Base-by-base conservation (phyloP, 1,139 yeast genomes). In the Blastobotrys ciferrii region DNA sequence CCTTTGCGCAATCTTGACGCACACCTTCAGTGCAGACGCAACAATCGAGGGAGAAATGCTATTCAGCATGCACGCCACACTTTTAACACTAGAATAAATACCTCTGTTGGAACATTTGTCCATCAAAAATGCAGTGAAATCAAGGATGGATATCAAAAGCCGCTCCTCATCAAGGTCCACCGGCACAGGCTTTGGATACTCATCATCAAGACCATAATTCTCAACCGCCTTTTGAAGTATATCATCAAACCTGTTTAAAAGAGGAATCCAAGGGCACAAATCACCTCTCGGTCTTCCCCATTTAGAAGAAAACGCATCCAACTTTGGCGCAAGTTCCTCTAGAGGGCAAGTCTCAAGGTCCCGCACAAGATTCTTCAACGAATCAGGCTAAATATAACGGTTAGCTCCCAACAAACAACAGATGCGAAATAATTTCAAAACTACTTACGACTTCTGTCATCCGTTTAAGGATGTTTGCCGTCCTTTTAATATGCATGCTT, bases 221-320 rank as follows among this genome's bases (percentile, higher is more conserved):
- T 67, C 66, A 20, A 84, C 77, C 36, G 76, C 68, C 3, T 58
- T 57, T 47, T 82, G 86, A 49, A 87, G 70, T 15, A 87, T 74
- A 12, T 72, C 76, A 62, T 89, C 97, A 58, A 89, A 81, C 56
- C 84, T 73, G 64, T 89, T 85, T 56, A 91, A 71, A 1, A 87
- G 79, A 0, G 84, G 77, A 17, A 87, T 76, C 95, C 96, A 91
- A 53, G 82, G 84, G 56, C 77, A 77, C 41, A 91, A 66, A 57
- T 87, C 91, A 25, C 88, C 89, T 51, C 81, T 73, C 2, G 91
- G 85, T 41, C 84, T 72, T 53, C 79, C 77, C 91, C 92, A 84
- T 31, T 52, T 33, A 45, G 48, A 52, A 12, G 69, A 56, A 52
- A 74, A 67, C 12, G 55, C 57, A 5, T 52, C 50, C 40, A 77